Evolutionary conservation across 768 basidiomycete genomes (phyloP), one percentile per base, ranked within the genome.

Genomic region (Amanita pseudoporphyria): DNA sequence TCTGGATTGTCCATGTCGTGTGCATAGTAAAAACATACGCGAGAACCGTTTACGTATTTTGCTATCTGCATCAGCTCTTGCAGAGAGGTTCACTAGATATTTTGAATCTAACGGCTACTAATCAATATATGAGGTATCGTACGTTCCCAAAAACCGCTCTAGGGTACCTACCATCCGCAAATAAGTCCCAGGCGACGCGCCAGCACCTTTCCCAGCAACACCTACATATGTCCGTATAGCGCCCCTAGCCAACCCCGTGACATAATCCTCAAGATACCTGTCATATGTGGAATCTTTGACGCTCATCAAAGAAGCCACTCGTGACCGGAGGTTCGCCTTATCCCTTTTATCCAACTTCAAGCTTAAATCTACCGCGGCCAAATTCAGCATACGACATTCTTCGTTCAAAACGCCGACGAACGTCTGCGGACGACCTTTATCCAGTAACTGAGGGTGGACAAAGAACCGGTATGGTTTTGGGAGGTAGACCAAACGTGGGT

Each of bases 401-500:
- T 7, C 26, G 7, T 28, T 28, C 26, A 73, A 60, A 19, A 84
- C 64, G 1, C 84, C 86, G 14, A 83, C 58, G 53, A 87, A 81
- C 4, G 84, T 87, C 55, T 87, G 86, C 3, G 69, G 61, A 31
- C 85, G 79, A 3, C 87, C 85, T 49, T 87, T 88, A 6, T 72
- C 65, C 36, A 89, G 70, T 21, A 79, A 66, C 13, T 73, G 59
- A 0, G 87, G 87, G 30, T 71, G 66, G 3, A 68, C 63, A 54
- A 87, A 82, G 62, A 77, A 85, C 3, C 87, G 76, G 62, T 89
- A 88, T 6, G 67, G 71, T 45, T 66, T 74, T 12, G 76, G 63
- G 37, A 88, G 67, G 59, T 75, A 88, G n/a, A 61, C 44, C 42
- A 84, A 73, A 24, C 87, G 74, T 1, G 78, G 77, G 56, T 77